phyloP scores from a whole-genome alignment of 176 grass and related monocot species.

The Miscanthus lutarioriparius region DNA sequence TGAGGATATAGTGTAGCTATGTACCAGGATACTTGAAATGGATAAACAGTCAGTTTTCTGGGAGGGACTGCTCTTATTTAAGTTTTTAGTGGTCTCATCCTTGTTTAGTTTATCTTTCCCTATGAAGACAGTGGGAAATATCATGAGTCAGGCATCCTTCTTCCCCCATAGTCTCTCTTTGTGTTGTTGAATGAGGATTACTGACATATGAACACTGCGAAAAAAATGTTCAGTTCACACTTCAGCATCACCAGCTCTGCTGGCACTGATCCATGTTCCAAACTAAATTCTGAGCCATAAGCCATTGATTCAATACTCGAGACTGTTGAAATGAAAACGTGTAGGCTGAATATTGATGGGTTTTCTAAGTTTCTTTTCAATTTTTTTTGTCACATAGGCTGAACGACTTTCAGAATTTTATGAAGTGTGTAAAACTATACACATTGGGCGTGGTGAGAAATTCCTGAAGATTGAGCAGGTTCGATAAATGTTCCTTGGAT shows the following conservation, averaged over 20 bases:
- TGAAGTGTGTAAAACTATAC: slow-evolving; percentile 97
- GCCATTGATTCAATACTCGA: background rate
- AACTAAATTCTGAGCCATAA: slow-evolving; percentile 8
- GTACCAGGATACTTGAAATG: slow-evolving; percentile 8
- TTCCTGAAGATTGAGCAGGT: slow-evolving; percentile 99
- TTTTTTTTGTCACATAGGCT: slow-evolving; percentile 47
- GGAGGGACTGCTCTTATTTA: background rate
- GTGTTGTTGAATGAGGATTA: background rate
- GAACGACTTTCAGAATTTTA: slow-evolving; percentile 94
- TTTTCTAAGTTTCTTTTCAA: background rate
- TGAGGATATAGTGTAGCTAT: background rate
- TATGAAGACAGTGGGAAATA: background rate
- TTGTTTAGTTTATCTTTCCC: background rate
- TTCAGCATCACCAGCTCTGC: background rate
- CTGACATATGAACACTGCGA: background rate
- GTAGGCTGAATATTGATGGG: slow-evolving; percentile 8
- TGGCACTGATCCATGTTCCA: background rate
- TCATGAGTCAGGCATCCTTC: background rate
- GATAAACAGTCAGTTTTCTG: background rate
- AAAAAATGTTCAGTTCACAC: background rate
- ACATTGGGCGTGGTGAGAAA: slow-evolving; percentile 81
- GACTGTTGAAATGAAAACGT: background rate
- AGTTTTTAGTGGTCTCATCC: background rate
- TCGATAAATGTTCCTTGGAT: background rate
- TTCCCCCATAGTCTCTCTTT: background rate